These are phyloP conservation scores for Capsella rubella DNA, from an alignment of 441 rosid species.

Conservation along the genomic window DNA sequence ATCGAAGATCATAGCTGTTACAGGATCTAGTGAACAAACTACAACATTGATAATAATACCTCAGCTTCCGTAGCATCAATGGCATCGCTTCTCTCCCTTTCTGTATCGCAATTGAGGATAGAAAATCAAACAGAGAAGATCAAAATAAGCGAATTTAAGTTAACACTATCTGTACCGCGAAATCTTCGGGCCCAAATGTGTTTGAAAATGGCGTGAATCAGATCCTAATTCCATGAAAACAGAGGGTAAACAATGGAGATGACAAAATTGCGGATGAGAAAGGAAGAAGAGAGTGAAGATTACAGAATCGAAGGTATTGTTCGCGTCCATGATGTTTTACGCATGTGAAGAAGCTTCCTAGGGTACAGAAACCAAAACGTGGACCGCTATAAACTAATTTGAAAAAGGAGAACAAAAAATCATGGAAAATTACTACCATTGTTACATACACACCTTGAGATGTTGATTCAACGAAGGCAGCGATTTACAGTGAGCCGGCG, in stretches of 20 bases:
- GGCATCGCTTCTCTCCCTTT: conserved; percentile 64
- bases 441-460: too few relatives aligned
- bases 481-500: background rate
- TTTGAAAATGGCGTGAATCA: conserved; percentile 88
- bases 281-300: conserved; percentile 1
- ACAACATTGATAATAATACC: conserved; percentile 45
- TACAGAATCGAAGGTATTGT: conserved; percentile 59
- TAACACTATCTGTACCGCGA: conserved; percentile 52
- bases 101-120: conserved; percentile 43
- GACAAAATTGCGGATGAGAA: background rate
- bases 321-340: conserved; percentile 49
- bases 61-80: conserved; percentile 63
- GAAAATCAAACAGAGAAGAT: background rate
- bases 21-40: background rate
- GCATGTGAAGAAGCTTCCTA: conserved; percentile 14
- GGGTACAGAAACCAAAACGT: background rate
- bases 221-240: conserved; percentile 53
- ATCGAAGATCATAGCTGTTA: conserved; percentile 5
- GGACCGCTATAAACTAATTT: background rate
- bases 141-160: background rate
- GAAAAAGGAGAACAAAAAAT: too few relatives aligned
- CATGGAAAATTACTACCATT: too few relatives aligned
- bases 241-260: background rate
- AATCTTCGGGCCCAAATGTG: conserved; percentile 70
- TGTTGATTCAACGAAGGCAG: too few relatives aligned